phyloP scores from a whole-genome alignment of 176 grass and related monocot genomes.

The Pharus latifolius region DNA sequence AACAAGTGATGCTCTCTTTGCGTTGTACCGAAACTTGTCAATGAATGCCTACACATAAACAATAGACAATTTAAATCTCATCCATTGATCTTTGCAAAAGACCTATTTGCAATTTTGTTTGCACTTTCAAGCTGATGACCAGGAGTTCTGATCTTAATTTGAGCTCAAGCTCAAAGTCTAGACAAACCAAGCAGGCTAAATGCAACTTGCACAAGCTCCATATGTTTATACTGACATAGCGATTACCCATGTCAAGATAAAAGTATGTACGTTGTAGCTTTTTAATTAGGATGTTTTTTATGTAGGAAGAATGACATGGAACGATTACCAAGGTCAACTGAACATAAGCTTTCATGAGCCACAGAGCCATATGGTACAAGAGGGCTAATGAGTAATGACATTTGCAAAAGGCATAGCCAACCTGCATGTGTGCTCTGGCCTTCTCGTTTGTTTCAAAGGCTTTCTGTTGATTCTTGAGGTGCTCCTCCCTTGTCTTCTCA shows the following conservation, averaged over 20 bases:
- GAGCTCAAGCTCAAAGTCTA: background rate
- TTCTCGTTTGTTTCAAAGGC: constrained; percentile 88
- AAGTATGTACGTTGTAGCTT: background rate
- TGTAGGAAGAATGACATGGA: background rate
- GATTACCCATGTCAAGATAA: background rate
- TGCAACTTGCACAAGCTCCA: background rate
- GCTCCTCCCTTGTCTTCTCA: constrained; percentile 77
- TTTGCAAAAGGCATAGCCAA: constrained; percentile 23
- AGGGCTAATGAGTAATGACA: background rate
- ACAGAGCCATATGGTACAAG: background rate
- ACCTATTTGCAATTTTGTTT: background rate
- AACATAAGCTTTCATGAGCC: background rate
- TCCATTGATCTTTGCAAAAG: background rate
- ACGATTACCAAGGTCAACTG: background rate
- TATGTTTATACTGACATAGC: background rate
- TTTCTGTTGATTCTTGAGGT: constrained; percentile 90
- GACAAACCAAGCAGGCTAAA: background rate
- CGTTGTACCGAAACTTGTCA: constrained; percentile 94
- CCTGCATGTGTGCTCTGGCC: constrained; percentile 88
- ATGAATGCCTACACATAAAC: constrained; percentile 64
- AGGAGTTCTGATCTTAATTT: background rate
- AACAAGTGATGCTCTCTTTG: constrained; percentile 94
- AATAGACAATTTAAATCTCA: constrained; percentile 4
- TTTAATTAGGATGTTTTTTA: background rate
- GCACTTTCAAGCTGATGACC: background rate